Percentiles rank a stretch among this genome's conserved stretches.
phyloP scores from a whole-genome alignment of 1,139 yeast species.

The Suhomyces chickasaworum region DNA sequence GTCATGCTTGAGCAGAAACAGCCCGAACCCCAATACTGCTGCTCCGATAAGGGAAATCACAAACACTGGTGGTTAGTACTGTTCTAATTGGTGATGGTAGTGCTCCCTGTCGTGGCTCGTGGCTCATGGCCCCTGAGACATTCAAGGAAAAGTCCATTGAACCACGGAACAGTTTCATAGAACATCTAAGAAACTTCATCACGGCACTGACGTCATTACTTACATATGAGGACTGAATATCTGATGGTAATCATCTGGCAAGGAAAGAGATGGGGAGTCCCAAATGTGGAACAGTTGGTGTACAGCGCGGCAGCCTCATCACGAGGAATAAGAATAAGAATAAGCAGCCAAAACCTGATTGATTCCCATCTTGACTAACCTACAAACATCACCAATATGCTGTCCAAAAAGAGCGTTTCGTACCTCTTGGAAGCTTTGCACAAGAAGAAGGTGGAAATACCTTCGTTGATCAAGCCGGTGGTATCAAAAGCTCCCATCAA shows the following conservation, averaged over 20 bases:
- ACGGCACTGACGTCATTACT: not conserved
- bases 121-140: not conserved
- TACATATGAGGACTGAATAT: slow-evolving; percentile 8
- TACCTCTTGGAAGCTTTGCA: slow-evolving; percentile 18
- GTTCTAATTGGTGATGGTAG: no score
- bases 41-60: slow-evolving; percentile 27
- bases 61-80: slow-evolving; percentile 21
- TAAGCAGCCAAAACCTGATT: not conserved
- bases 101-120: not conserved
- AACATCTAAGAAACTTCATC: not conserved
- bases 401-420: slow-evolving; percentile 14
- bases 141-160: not conserved
- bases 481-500: not conserved
- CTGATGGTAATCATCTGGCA: slow-evolving; percentile 8
- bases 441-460: not conserved
- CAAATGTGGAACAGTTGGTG: not conserved
- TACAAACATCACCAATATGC: not conserved
- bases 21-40: slow-evolving; percentile 55
- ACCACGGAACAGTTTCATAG: not conserved
- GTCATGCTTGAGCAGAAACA: slow-evolving; percentile 50
- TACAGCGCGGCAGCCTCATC: not conserved
- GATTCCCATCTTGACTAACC: no score
- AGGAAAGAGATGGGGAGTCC: not conserved
- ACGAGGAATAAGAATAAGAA: not conserved
- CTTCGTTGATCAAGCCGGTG: not conserved